These are phyloP conservation scores for Magnaporthiopsis poae DNA, from an alignment of 2,329 filamentous ascomycete genomes.

Conservation along the genomic window DNA sequence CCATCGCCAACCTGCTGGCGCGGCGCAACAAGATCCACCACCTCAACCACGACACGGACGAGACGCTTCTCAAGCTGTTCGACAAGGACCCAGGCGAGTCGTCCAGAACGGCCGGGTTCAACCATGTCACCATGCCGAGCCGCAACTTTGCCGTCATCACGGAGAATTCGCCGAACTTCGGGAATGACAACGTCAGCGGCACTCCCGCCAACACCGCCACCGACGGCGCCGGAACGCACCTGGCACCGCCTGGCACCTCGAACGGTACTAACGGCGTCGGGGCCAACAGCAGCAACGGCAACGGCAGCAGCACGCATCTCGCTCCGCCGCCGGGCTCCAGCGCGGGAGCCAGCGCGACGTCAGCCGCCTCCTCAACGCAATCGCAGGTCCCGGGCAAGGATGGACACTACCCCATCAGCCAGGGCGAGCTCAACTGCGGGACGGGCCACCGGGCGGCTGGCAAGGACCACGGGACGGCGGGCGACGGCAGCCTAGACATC, in stretches of 20 bases:
- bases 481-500: conserved; percentile 63
- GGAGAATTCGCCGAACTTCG: conserved; percentile 64
- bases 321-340: conserved; percentile 14
- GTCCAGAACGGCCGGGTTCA: conserved; percentile 64
- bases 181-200: not conserved
- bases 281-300: conserved; percentile 3
- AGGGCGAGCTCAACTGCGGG: conserved; percentile 68
- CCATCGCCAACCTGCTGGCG: conserved; percentile 80
- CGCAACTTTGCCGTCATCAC: conserved; percentile 88
- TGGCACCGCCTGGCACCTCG: conserved; percentile 13
- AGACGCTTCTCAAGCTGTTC: conserved; percentile 89
- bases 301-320: conserved; percentile 8
- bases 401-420: conserved; percentile 62
- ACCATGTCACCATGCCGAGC: conserved; percentile 81
- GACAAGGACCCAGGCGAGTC: conserved; percentile 71
- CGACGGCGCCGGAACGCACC: conserved; percentile 47
- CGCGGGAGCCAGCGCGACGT: conserved; percentile 11
- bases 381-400: conserved; percentile 37
- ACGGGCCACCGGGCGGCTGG: conserved; percentile 65
- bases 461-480: conserved; percentile 42
- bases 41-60: conserved; percentile 64
- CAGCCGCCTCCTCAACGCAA: conserved; percentile 6
- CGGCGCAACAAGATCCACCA: conserved; percentile 76
- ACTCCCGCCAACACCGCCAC: not conserved
- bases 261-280: conserved; percentile 11